Evolutionary conservation across 192 early-diverging fungal species (phyloP).

Genomic region (Backusella psychrophila): DNA sequence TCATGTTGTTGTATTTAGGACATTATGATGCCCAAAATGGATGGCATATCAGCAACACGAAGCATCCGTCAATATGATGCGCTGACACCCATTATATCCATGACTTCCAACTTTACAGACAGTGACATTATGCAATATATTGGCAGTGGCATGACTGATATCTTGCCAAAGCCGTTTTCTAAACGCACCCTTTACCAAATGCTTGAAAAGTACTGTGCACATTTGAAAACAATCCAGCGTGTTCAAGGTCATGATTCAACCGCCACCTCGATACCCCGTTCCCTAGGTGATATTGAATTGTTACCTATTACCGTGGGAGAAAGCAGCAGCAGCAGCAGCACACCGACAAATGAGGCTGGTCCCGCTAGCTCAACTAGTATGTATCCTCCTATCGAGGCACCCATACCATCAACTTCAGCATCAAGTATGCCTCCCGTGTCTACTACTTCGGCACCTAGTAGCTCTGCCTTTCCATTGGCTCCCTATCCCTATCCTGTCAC

Average conservation of each 20-base stretch:
- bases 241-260: constrained; percentile 15
- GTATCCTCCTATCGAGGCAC: background rate
- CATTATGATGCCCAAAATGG: constrained; percentile 70
- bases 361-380: background rate
- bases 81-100: constrained; percentile 70
- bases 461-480: constrained; percentile 10
- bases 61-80: constrained; percentile 71
- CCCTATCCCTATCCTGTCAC: constrained; percentile 11
- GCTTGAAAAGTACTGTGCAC: constrained; percentile 58
- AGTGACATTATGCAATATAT: constrained; percentile 66
- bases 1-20: constrained; percentile 40
- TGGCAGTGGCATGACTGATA: constrained; percentile 73
- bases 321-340: background rate
- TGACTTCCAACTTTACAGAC: constrained; percentile 69
- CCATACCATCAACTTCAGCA: background rate
- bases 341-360: background rate
- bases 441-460: background rate
- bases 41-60: constrained; percentile 69
- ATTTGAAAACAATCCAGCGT: constrained; percentile 43
- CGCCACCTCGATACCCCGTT: background rate
- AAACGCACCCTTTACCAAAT: constrained; percentile 46
- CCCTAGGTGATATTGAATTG: background rate
- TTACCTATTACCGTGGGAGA: background rate
- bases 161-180: constrained; percentile 70
- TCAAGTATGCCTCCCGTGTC: background rate